Percentiles rank a stretch among this genome's conserved stretches.
phyloP scores from a whole-genome alignment of 352 stramenopile species.

The Phytophthora constricta region DNA sequence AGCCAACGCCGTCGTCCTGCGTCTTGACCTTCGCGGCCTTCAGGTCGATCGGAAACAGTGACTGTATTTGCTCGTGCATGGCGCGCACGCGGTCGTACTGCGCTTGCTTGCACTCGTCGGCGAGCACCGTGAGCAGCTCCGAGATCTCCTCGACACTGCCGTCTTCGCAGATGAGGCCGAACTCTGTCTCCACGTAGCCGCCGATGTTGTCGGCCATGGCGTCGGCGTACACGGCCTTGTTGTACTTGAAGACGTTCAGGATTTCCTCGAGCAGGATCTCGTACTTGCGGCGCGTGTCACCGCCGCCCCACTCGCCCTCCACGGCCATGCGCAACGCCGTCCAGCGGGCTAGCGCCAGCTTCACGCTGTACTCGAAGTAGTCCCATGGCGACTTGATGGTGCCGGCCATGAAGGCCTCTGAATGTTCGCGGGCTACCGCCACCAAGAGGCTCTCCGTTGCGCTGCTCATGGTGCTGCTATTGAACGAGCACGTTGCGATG shows the following conservation, averaged over 20 bases:
- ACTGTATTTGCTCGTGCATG: slow-evolving; percentile 77
- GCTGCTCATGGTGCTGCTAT: slow-evolving; percentile 34
- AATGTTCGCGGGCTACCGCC: slow-evolving; percentile 59
- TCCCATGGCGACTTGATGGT: slow-evolving; percentile 83
- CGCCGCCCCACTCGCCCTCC: slow-evolving; percentile 83
- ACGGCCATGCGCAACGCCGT: slow-evolving; percentile 86
- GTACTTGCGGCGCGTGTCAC: slow-evolving; percentile 83
- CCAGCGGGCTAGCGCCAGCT: slow-evolving; percentile 79
- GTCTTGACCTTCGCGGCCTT: slow-evolving; percentile 74
- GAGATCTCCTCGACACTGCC: slow-evolving; percentile 77
- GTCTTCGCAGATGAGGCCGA: slow-evolving; percentile 82
- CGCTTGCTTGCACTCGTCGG: slow-evolving; percentile 82
- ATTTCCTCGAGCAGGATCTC: slow-evolving; percentile 84
- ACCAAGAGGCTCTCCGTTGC: slow-evolving; percentile 61
- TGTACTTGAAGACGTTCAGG: slow-evolving; percentile 83
- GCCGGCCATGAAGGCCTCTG: slow-evolving; percentile 50
- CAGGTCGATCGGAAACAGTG: slow-evolving; percentile 81
- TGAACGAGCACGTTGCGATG: too few relatives aligned
- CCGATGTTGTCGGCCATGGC: slow-evolving; percentile 75
- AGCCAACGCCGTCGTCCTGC: slow-evolving; percentile 40
- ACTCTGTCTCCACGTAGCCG: slow-evolving; percentile 79
- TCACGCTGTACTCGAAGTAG: slow-evolving; percentile 86
- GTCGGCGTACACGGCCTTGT: slow-evolving; percentile 70
- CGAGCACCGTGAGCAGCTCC: slow-evolving; percentile 66
- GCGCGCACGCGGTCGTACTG: slow-evolving; percentile 69